Base-by-base conservation (phyloP, 2,329 filamentous ascomycete species). In the Nemania bipapillata region DNA sequence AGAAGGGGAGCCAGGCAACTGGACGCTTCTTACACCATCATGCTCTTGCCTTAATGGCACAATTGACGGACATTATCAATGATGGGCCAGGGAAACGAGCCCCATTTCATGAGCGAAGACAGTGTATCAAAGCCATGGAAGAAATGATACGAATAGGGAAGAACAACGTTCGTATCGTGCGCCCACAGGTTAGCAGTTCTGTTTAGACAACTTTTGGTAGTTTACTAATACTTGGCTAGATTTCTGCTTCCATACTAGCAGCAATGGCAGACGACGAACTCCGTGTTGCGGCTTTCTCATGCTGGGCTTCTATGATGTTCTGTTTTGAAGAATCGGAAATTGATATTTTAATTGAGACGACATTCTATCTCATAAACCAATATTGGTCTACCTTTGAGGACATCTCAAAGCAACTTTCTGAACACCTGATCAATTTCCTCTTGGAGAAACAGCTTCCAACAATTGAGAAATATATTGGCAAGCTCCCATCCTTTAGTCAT, bases 241-340 rank as follows among this genome's bases (percentile, higher is more conserved):
- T 98, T 64, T 93, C 93, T 72, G 94, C 95, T n/a, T 97, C 93
- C 77, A 84, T 99, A 12, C 89, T 97, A 70, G 94, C 93, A 24
- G 94, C 94, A 0, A 86, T 98, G 68, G 86, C 91, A 17, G 88
- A 92, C 58, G 85, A 90, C 52, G 87, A 91, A 54, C 85, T 99
- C n/a, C 89, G 93, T 69, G 86, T 93, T 69, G 85, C 89, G 32
- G 92, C 94, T 1, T 94, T 98, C 75, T 88, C 87, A 3, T 93
- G 94, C 56, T 99, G 96, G 96, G 86, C 89, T 28, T 86, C 90
- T 8, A 90, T 99, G 81, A 86, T 98, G 20, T 86, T 82, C 30
- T 87, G 90, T 59, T 85, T 98, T 55, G 90, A 91, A 9, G 89
- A 90, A 65, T 91, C 94, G 26, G 94, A 97, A 75, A 85, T 97